phyloP scores from a whole-genome alignment of 768 basidiomycete genomes.

The Pisolithus albus region DNA sequence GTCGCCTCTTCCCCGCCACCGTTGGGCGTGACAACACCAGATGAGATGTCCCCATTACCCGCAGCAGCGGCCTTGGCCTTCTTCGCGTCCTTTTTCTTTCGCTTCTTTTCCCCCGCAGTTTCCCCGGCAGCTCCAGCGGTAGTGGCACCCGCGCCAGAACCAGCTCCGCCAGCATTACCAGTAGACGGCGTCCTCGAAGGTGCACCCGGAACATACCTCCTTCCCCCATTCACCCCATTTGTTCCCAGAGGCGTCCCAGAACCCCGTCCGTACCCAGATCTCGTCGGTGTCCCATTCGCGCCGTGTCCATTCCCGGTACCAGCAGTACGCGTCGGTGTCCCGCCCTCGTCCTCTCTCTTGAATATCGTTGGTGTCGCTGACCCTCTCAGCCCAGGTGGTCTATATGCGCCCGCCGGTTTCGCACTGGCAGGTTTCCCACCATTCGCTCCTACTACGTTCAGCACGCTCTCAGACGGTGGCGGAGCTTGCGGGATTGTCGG shows the following conservation, averaged over 20 bases:
- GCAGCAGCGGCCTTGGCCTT: constrained; percentile 37
- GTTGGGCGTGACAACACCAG: constrained; percentile 24
- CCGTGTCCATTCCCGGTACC: constrained; percentile 35
- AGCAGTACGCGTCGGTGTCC: constrained; percentile 43
- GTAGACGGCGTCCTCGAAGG: constrained; percentile 43
- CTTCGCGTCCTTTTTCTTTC: constrained; percentile 53
- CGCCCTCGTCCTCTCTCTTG: constrained; percentile 89
- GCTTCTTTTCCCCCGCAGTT: constrained; percentile 31
- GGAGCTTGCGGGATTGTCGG: constrained; percentile 63
- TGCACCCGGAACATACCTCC: constrained; percentile 70
- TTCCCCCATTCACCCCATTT: constrained; percentile 24
- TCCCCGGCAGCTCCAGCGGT: constrained; percentile 7
- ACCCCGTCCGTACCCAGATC: constrained; percentile 47
- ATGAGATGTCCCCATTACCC: constrained; percentile 14
- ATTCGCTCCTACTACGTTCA: constrained; percentile 36
- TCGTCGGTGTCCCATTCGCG: constrained; percentile 50
- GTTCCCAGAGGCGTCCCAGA: constrained; percentile 19
- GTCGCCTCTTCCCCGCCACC: constrained; percentile 6
- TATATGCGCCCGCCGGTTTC: constrained; percentile 82
- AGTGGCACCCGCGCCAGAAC: too few species aligned
- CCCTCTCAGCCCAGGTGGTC: constrained; percentile 90
- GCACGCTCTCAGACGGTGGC: constrained; percentile 52
- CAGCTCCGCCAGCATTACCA: constrained; percentile 20
- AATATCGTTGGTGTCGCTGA: constrained; percentile 82
- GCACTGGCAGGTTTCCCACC: constrained; percentile 49